phyloP scores from a whole-genome alignment of 1,139 yeast genomes.

The Pichia cactophila region DNA sequence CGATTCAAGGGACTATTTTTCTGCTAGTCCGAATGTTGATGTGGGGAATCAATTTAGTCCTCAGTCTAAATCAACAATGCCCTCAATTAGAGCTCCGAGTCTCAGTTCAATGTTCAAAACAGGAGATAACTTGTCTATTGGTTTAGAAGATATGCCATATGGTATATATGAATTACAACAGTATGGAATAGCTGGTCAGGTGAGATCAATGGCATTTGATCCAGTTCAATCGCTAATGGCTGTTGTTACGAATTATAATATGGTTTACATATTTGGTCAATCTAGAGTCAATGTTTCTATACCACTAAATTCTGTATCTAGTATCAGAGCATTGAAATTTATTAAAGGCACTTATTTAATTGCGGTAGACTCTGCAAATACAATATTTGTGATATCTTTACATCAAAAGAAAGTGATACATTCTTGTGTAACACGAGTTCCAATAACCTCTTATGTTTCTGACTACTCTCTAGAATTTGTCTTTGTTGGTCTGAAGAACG shows the following conservation, averaged over 20 bases:
- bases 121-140: conserved; percentile 29
- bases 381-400: conserved; percentile 62
- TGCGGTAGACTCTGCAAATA: conserved; percentile 48
- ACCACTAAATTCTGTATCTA: conserved; percentile 41
- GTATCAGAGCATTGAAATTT: conserved; percentile 53
- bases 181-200: conserved; percentile 52
- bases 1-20: conserved; percentile 15
- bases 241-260: conserved; percentile 62
- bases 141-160: conserved; percentile 36
- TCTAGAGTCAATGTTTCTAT: conserved; percentile 72
- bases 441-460: conserved; percentile 57
- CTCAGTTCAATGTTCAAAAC: conserved; percentile 11
- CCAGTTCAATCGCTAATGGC: conserved; percentile 86
- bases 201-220: conserved; percentile 68
- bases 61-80: conserved; percentile 3
- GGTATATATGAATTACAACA: conserved; percentile 36
- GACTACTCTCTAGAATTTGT: conserved; percentile 92
- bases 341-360: conserved; percentile 78
- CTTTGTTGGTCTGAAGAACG: conserved; percentile 72
- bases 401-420: conserved; percentile 53
- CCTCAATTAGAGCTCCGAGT: conserved; percentile 8
- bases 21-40: conserved; percentile 17
- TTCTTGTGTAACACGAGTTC: conserved; percentile 51
- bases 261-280: conserved; percentile 77
- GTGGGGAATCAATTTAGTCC: conserved; percentile 7